Conservation (phyloP, 352 stramenopile genomes). For the Phytophthora europaea region DNA sequence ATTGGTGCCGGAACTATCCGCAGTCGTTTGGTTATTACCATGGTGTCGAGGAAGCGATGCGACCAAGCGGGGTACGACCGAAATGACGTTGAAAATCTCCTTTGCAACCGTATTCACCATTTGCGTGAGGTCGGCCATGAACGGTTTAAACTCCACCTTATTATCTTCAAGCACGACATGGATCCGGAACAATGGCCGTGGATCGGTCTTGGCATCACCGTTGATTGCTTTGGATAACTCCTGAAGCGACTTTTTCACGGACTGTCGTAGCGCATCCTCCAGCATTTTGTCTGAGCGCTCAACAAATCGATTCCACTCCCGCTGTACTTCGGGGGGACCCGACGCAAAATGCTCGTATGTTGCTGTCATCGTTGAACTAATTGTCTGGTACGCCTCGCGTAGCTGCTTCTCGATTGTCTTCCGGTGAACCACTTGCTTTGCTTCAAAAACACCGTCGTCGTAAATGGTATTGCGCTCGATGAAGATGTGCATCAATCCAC, state of each 20-base stretch:
- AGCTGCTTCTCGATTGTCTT: conserved; percentile 83
- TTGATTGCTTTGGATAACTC: conserved; percentile 96
- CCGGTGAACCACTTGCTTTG: conserved; percentile 93
- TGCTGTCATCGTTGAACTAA: conserved; percentile 91
- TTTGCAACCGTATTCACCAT: conserved; percentile 96
- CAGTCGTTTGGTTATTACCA: conserved; percentile 31
- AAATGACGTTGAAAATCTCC: conserved; percentile 96
- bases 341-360: conserved; percentile 94
- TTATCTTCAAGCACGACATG: conserved; percentile 95
- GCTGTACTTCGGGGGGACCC: conserved; percentile 91
- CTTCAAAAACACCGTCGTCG: conserved; percentile 94
- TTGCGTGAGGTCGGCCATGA: conserved; percentile 95
- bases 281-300: conserved; percentile 92
- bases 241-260: conserved; percentile 95
- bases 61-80: conserved; percentile 90
- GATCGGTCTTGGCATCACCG: conserved; percentile 92
- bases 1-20: conserved; percentile 18
- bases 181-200: conserved; percentile 93
- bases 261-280: conserved; percentile 91
- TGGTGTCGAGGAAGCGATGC: conserved; percentile 47
- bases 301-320: conserved; percentile 94
- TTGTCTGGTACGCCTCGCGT: conserved; percentile 83
- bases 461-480: conserved; percentile 96
- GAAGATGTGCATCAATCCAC: conserved; percentile 89
- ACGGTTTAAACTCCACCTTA: conserved; percentile 94